Conservation (phyloP, 495 filamentous ascomycete genomes). For the Trichoderma erinaceum region DNA sequence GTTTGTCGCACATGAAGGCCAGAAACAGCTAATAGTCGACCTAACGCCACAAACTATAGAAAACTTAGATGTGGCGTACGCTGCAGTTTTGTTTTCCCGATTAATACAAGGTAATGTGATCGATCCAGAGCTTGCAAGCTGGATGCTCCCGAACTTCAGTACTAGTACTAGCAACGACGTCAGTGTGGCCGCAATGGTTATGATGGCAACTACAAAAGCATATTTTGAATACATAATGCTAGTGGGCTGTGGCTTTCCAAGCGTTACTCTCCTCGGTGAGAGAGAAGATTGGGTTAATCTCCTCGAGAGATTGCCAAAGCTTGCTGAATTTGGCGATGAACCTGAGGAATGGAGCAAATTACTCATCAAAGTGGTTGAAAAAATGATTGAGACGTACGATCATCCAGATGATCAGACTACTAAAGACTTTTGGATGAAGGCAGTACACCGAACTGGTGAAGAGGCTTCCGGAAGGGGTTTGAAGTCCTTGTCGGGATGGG, state of each 20-base stretch:
- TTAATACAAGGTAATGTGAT: conserved; percentile 31
- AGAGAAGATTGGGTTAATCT: conserved; percentile 35
- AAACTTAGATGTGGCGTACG: conserved; percentile 32
- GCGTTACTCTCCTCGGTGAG: conserved; percentile 37
- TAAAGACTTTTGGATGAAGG: conserved; percentile 32
- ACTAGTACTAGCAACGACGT: conserved; percentile 39
- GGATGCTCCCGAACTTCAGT: conserved; percentile 41
- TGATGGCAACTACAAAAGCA: conserved; percentile 43
- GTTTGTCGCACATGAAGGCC: conserved; percentile 40
- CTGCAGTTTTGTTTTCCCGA: conserved; percentile 35
- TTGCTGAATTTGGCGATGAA: conserved; percentile 29
- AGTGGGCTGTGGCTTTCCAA: conserved; percentile 36
- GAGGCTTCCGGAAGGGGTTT: conserved; percentile 26
- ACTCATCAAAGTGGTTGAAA: conserved; percentile 29
- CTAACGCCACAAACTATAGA: conserved; percentile 24
- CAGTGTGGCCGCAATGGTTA: conserved; percentile 35
- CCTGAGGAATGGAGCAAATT: conserved; percentile 24
- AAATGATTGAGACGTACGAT: conserved; percentile 31
- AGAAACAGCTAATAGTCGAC: conserved; percentile 40
- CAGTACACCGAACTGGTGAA: conserved; percentile 28
- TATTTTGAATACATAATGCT: conserved; percentile 39
- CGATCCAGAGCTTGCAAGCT: conserved; percentile 32
- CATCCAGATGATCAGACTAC: conserved; percentile 25
- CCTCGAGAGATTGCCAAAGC: conserved; percentile 24
- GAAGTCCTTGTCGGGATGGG: conserved; percentile 36